Percentiles rank a stretch among this genome's conserved stretches.
phyloP scores from a whole-genome alignment of 2,329 filamentous ascomycete genomes.

The Alternaria tenuissima region DNA sequence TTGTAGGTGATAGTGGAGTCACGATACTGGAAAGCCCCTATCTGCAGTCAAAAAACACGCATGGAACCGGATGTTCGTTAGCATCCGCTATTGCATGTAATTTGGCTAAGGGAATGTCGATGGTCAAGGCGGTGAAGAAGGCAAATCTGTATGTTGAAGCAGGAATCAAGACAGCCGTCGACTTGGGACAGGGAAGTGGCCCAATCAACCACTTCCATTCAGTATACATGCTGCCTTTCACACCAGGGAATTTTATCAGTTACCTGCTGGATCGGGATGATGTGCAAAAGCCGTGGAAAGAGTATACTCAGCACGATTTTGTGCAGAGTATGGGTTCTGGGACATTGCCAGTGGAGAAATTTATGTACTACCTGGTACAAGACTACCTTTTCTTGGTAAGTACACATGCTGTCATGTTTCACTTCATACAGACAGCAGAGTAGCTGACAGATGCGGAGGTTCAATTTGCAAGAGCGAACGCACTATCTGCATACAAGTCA shows the following conservation, averaged over 20 bases:
- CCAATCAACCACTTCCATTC: slow-evolving; percentile 84
- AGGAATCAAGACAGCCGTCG: slow-evolving; percentile 71
- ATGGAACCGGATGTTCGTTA: slow-evolving; percentile 93
- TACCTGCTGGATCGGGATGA: slow-evolving; percentile 80
- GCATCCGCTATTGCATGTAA: slow-evolving; percentile 85
- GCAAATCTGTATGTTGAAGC: slow-evolving; percentile 76
- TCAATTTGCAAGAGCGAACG: slow-evolving; percentile 88
- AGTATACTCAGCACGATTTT: slow-evolving; percentile 83
- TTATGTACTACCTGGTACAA: slow-evolving; percentile 89
- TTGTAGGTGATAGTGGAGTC: slow-evolving; percentile 69
- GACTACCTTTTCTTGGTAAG: slow-evolving; percentile 88
- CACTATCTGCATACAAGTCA: slow-evolving; percentile 85
- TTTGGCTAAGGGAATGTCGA: slow-evolving; percentile 66
- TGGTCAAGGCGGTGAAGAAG: slow-evolving; percentile 69
- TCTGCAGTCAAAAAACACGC: slow-evolving; percentile 79
- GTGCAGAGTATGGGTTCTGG: slow-evolving; percentile 79
- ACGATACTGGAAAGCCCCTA: slow-evolving; percentile 75
- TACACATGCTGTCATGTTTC: slow-evolving; percentile 1
- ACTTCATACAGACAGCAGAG: too few species aligned
- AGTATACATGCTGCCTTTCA: slow-evolving; percentile 71
- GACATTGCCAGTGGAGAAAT: slow-evolving; percentile 75
- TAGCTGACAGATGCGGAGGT: slow-evolving; percentile 60
- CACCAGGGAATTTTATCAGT: slow-evolving; percentile 80
- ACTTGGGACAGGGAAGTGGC: slow-evolving; percentile 72
- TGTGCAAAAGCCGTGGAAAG: slow-evolving; percentile 76